These are phyloP conservation scores for Suhomyces canberraensis DNA, from an alignment of 805 yeast genomes.

Conservation along the genomic window DNA sequence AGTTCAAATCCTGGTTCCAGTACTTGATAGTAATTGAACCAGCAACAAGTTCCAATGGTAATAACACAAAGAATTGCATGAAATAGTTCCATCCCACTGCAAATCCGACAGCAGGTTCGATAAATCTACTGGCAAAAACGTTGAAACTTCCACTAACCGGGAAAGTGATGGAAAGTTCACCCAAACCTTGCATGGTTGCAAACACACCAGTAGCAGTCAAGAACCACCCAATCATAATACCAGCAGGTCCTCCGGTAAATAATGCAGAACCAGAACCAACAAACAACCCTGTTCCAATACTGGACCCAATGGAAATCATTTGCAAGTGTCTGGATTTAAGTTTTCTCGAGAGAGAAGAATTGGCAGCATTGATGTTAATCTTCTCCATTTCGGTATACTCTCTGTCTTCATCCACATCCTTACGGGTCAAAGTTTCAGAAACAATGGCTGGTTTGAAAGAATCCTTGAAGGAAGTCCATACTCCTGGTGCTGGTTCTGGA, in stretches of 20 bases:
- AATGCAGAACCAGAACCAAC: constrained; percentile 45
- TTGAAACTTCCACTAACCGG: constrained; percentile 55
- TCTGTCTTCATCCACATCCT: constrained; percentile 15
- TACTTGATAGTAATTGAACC: constrained; percentile 56
- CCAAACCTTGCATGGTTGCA: constrained; percentile 38
- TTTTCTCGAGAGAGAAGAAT: constrained; percentile 26
- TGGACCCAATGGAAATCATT: constrained; percentile 70
- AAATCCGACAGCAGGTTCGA: constrained; percentile 56
- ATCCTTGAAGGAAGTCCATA: constrained; percentile 27
- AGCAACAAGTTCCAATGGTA: constrained; percentile 61
- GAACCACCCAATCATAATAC: constrained; percentile 26
- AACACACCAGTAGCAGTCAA: constrained; percentile 22
- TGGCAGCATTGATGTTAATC: constrained; percentile 25
- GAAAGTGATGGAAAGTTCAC: constrained; percentile 51
- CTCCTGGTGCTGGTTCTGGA: constrained; percentile 10
- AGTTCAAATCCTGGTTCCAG: constrained; percentile 51
- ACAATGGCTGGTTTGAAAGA: constrained; percentile 35
- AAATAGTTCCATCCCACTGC: constrained; percentile 55
- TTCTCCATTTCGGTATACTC: constrained; percentile 26
- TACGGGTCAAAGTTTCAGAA: constrained; percentile 16
- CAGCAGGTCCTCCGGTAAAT: constrained; percentile 32
- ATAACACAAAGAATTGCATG: constrained; percentile 52
- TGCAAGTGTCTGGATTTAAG: constrained; percentile 50
- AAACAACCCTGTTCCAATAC: constrained; percentile 64
- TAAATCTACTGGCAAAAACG: constrained; percentile 48